Percentiles rank a stretch among this genome's conserved stretches.
Conservation (phyloP, 2,329 filamentous ascomycete species). For the Tolypocladium ovalisporum region DNA sequence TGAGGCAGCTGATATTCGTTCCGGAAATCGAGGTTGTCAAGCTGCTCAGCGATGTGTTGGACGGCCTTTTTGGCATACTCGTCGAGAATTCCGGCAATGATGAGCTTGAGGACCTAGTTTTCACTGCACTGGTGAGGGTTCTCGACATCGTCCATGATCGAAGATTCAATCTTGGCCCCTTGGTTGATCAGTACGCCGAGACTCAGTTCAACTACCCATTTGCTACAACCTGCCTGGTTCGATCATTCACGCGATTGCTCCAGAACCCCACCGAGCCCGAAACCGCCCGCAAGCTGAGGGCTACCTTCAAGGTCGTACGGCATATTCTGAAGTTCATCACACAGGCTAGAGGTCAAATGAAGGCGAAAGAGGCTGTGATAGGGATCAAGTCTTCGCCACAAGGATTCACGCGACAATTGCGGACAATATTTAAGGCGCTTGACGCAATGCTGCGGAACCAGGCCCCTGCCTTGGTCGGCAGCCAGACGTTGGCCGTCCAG, state of each 20-base stretch:
- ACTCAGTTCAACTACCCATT: constrained; percentile 87
- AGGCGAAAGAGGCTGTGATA: constrained; percentile 77
- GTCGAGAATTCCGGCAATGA: constrained; percentile 86
- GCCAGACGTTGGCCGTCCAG: constrained; percentile 88
- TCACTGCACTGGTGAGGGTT: constrained; percentile 80
- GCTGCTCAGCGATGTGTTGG: constrained; percentile 77
- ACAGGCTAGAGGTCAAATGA: constrained; percentile 76
- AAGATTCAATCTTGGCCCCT: constrained; percentile 78
- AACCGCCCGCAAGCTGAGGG: constrained; percentile 71
- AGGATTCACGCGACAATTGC: constrained; percentile 70
- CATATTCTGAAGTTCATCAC: constrained; percentile 94
- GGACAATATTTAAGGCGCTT: constrained; percentile 79
- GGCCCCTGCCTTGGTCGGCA: constrained; percentile 79
- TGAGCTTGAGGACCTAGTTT: constrained; percentile 86
- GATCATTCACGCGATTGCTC: constrained; percentile 76
- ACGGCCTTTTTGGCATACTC: constrained; percentile 81
- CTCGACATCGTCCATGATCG: constrained; percentile 90
- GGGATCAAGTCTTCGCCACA: constrained; percentile 67
- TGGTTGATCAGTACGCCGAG: constrained; percentile 87
- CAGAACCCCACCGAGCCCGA: constrained; percentile 75
- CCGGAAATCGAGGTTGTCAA: constrained; percentile 98
- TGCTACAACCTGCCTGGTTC: constrained; percentile 76
- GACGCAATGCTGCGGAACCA: constrained; percentile 83
- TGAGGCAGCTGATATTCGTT: constrained; percentile 83
- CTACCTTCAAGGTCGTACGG: constrained; percentile 88